Evolutionary conservation across 371 early-diverging fungal species (phyloP).

Genomic region (Blakeslea trispora): DNA sequence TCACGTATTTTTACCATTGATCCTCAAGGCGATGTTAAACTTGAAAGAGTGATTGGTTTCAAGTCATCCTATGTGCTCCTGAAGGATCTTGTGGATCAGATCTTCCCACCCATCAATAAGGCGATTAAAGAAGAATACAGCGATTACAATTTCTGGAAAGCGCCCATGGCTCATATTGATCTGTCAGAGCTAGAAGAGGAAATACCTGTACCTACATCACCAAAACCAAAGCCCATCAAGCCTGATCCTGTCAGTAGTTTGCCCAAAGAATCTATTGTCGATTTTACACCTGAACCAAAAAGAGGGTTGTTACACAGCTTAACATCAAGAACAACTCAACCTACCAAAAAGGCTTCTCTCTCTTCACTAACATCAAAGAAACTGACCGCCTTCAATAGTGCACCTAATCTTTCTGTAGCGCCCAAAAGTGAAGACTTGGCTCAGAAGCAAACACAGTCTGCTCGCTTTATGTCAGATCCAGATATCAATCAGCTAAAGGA

Average conservation of each 20-base stretch:
- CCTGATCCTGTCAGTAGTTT: conserved; percentile 33
- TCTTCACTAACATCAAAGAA: neutral
- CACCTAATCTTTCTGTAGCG: conserved; percentile 2
- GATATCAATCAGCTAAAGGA: conserved; percentile 1
- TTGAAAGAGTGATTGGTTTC: conserved; percentile 84
- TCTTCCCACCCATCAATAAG: conserved; percentile 80
- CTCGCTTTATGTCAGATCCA: conserved; percentile 11
- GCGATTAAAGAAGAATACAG: conserved; percentile 68
- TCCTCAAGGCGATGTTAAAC: conserved; percentile 86
- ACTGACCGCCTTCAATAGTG: conserved; percentile 5
- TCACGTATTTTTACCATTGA: conserved; percentile 98
- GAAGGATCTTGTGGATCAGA: conserved; percentile 94
- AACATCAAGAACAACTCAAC: conserved; percentile 30
- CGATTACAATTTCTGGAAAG: conserved; percentile 89
- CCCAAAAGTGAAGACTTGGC: neutral
- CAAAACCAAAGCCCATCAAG: conserved; percentile 41
- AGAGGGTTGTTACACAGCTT: conserved; percentile 41
- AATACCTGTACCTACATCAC: conserved; percentile 21
- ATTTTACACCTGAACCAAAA: conserved; percentile 13
- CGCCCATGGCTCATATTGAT: conserved; percentile 54
- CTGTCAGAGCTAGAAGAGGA: conserved; percentile 40
- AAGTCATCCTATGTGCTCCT: conserved; percentile 84
- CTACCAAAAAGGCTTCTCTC: neutral
- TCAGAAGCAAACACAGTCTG: conserved; percentile 1
- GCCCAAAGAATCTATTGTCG: conserved; percentile 25